Conservation (phyloP, 176 grass and related monocot species). For the Ananas comosus region DNA sequence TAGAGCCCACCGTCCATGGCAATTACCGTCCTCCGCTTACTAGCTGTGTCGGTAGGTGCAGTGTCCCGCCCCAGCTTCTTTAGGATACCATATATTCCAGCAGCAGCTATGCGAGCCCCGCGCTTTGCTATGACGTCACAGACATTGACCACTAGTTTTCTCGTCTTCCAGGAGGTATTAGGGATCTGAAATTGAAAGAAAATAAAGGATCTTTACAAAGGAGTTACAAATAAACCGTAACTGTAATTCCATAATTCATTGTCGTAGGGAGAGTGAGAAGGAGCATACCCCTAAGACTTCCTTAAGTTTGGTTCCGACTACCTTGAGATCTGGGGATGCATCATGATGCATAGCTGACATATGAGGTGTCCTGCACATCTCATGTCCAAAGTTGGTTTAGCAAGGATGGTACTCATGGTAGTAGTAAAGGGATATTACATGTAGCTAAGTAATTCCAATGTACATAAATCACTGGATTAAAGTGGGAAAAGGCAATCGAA, state of each 20-base stretch:
- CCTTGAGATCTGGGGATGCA: constrained; percentile 44
- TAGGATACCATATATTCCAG: constrained; percentile 46
- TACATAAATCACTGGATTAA: too few species aligned
- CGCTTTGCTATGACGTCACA: constrained; percentile 47
- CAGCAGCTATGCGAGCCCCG: constrained; percentile 36
- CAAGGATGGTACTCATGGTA: constrained; percentile 13
- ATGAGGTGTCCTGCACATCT: constrained; percentile 34
- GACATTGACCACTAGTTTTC: constrained; percentile 26
- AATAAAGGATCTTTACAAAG: background rate
- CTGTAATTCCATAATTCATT: background rate
- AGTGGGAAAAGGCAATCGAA: too few species aligned
- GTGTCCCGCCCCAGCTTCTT: constrained; percentile 46
- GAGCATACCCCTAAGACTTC: constrained; percentile 41
- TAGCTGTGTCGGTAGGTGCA: constrained; percentile 3
- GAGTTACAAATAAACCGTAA: background rate
- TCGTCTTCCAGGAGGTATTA: constrained; percentile 43
- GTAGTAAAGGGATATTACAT: background rate
- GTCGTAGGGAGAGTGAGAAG: background rate
- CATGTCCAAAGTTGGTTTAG: constrained; percentile 17
- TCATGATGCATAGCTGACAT: constrained; percentile 59
- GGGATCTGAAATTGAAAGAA: constrained; percentile 31
- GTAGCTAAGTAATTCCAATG: too few species aligned
- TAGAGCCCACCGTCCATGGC: constrained; percentile 35
- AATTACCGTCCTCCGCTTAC: constrained; percentile 19
- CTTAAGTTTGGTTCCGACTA: constrained; percentile 42